Conservation (phyloP, 2,329 filamentous ascomycete species). For the Trichoderma sp. region DNA sequence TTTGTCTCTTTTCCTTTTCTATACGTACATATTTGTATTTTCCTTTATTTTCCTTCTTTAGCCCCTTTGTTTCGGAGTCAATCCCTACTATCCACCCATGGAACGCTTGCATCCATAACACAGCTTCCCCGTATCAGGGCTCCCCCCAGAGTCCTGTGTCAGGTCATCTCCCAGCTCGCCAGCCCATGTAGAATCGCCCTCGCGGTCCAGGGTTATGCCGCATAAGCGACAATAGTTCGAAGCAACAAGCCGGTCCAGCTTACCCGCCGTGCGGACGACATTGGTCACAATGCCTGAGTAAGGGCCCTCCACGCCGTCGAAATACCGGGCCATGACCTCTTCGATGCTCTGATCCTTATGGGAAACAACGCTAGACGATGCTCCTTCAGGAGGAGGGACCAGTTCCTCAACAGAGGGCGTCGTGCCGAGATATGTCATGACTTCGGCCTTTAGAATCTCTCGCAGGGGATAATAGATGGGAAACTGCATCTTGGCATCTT, state of each 20-base stretch:
- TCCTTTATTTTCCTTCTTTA: neutral
- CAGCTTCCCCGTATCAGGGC: constrained; percentile 39
- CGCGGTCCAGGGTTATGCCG: constrained; percentile 61
- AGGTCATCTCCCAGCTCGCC: constrained; percentile 54
- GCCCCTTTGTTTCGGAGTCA: neutral
- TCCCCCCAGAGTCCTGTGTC: constrained; percentile 24
- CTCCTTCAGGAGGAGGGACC: constrained; percentile 38
- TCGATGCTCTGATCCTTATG: constrained; percentile 84
- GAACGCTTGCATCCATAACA: constrained; percentile 76
- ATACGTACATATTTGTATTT: neutral
- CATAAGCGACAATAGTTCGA: constrained; percentile 62
- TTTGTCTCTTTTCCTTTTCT: neutral
- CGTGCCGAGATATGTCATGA: constrained; percentile 62
- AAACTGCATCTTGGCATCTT: constrained; percentile 28
- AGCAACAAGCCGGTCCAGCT: constrained; percentile 56
- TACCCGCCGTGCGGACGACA: constrained; percentile 87
- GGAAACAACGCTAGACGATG: constrained; percentile 48
- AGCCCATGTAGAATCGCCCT: constrained; percentile 61
- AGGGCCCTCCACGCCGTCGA: constrained; percentile 72
- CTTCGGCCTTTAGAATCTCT: constrained; percentile 79
- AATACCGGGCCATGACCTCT: constrained; percentile 84
- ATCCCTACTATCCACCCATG: constrained; percentile 44
- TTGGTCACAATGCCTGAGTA: constrained; percentile 93
- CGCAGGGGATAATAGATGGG: constrained; percentile 74
- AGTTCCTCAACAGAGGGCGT: constrained; percentile 51